Evolutionary conservation across 2,329 filamentous ascomycete species (phyloP), one percentile per base, ranked within the genome.

Genomic region (Dothideomycetes sp.): DNA sequence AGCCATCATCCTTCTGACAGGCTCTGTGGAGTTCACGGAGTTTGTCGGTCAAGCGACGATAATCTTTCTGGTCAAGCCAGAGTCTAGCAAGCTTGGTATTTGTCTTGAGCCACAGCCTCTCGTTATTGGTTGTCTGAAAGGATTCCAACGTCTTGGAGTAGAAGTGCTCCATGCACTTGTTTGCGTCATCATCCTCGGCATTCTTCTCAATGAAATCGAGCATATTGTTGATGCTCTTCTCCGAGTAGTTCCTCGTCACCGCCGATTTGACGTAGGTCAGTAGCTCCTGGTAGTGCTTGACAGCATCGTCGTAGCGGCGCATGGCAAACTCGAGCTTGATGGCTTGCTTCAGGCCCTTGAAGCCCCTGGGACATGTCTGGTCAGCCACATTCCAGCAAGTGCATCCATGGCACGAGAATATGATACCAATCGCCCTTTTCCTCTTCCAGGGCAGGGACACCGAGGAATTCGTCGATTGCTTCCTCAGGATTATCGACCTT

Each of bases 221-320:
- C 81, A 98, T 94, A 61, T 95, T 96, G 66, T 96, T 96, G 67
- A 98, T 94, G 10, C 89, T 96, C 61, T 96, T 96, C 63, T 98
- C 91, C 2, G 91, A 95, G 64, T 96, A 96, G 64, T 96, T 98
- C 47, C 91, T 79, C 31, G 91, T 96, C 34, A 98, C 89, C 5
- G 89, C 89, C 3, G 85, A 93, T 62, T 91, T 94, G 65, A 96
- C 88, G 55, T 96, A 98, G 34, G 88, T 96, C 48, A 98, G 77
- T 19, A 98, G 84, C 64, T 96, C 87, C 48, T 77, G 80, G 64
- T 94, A 98, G 62, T 98, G 88, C 56, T 89, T 79, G 35, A 88
- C 79, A 5, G 89, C 89, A 85, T 94, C 49, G 38, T 85, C 77
- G 55, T 94, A 96, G 60, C 78, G 75, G n/a, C 76, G 79, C n/a